Percentiles rank a stretch among this genome's conserved stretches.
Conservation (phyloP, 495 filamentous ascomycete genomes). For the Parmelia sp. region DNA sequence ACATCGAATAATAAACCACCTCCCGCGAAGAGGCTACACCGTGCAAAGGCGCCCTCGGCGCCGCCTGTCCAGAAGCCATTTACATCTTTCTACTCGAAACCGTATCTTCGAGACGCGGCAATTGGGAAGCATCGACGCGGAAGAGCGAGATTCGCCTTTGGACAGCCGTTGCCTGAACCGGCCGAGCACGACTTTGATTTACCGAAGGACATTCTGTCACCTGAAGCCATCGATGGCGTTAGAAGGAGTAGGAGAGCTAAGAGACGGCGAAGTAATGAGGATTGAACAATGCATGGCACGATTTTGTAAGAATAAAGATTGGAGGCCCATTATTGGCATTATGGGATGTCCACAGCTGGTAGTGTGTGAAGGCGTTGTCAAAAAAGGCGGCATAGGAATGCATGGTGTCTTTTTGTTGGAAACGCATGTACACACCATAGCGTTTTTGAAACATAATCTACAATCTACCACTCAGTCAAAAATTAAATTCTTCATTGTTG, state of each 20-base stretch:
- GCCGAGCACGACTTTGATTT: slow-evolving; percentile 64
- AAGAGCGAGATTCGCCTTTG: slow-evolving; percentile 61
- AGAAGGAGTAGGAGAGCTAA: slow-evolving; percentile 52
- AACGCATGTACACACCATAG: background rate
- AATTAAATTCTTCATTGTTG: background rate
- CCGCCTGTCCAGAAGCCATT: slow-evolving; percentile 52
- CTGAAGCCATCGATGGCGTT: slow-evolving; percentile 58
- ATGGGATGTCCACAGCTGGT: background rate
- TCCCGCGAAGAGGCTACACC: slow-evolving; percentile 10
- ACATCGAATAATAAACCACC: slow-evolving; percentile 33
- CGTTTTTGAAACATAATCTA: background rate
- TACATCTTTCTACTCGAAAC: slow-evolving; percentile 76
- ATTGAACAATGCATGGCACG: background rate
- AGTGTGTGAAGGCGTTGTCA: background rate
- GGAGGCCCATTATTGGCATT: background rate
- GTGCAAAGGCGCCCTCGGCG: slow-evolving; percentile 18
- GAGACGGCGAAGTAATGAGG: slow-evolving; percentile 36
- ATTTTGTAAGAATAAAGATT: background rate
- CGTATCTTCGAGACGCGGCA: slow-evolving; percentile 68
- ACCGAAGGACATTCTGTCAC: slow-evolving; percentile 61
- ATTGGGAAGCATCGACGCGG: slow-evolving; percentile 54
- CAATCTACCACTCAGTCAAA: background rate
- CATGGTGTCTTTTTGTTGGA: background rate
- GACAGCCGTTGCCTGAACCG: slow-evolving; percentile 70
- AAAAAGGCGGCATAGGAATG: background rate